Percentiles rank a stretch among this genome's conserved stretches.
phyloP scores from a whole-genome alignment of 768 basidiomycete species.

The Boletus rubroflammeus region DNA sequence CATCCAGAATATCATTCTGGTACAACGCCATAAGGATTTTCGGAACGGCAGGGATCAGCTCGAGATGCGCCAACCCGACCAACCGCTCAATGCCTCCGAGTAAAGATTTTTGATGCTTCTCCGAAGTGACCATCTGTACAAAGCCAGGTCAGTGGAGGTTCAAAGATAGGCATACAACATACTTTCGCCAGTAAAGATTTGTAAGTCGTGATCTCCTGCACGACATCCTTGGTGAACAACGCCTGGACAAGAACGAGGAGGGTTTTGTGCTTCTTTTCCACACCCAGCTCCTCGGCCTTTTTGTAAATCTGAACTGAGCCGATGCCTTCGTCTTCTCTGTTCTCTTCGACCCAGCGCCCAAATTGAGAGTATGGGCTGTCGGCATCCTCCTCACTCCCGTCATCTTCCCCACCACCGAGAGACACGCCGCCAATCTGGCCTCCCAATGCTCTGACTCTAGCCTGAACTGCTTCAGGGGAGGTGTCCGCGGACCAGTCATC shows the following conservation, averaged over 20 bases:
- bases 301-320: slow-evolving; percentile 69
- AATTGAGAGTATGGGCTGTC: slow-evolving; percentile 85
- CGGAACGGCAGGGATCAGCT: slow-evolving; percentile 68
- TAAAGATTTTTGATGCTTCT: slow-evolving; percentile 94
- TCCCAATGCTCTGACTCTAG: slow-evolving; percentile 72
- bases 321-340: slow-evolving; percentile 37
- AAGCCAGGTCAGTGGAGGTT: slow-evolving; percentile 4
- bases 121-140: slow-evolving; percentile 75
- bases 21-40: slow-evolving; percentile 95
- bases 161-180: neutral
- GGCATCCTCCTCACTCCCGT: slow-evolving; percentile 82
- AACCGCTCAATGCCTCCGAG: slow-evolving; percentile 91
- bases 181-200: slow-evolving; percentile 72
- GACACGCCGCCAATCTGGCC: slow-evolving; percentile 49
- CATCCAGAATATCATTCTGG: slow-evolving; percentile 88
- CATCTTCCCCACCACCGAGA: slow-evolving; percentile 63
- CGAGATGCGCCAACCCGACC: slow-evolving; percentile 71
- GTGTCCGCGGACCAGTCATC: slow-evolving; percentile 95
- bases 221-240: slow-evolving; percentile 73
- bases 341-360: slow-evolving; percentile 82
- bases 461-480: slow-evolving; percentile 82
- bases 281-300: slow-evolving; percentile 86
- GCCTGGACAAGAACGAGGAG: slow-evolving; percentile 79
- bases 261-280: slow-evolving; percentile 94
- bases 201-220: slow-evolving; percentile 62